Percentiles rank a stretch among this genome's conserved stretches.
phyloP scores from a whole-genome alignment of 371 early-diverging fungal species.

The Apophysomyces variabilis region DNA sequence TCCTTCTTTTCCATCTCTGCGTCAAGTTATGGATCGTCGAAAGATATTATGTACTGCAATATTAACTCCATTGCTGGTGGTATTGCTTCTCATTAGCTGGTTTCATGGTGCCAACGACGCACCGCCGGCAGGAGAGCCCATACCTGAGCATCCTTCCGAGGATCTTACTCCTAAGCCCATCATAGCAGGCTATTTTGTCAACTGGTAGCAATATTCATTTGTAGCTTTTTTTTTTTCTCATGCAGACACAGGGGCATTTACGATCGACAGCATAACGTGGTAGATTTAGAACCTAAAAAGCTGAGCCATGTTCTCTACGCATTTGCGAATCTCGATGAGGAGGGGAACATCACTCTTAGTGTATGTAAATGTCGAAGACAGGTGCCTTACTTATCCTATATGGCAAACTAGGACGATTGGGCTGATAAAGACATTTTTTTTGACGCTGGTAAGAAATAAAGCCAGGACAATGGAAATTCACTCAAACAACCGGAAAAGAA shows the following conservation, averaged over 20 bases:
- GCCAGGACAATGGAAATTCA: background rate
- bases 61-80: conserved; percentile 32
- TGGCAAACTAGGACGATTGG: conserved; percentile 40
- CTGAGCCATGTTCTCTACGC: conserved; percentile 86
- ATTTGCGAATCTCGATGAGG: conserved; percentile 79
- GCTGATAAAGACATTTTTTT: conserved; percentile 49
- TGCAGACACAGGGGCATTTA: conserved; percentile 68
- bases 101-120: conserved; percentile 21
- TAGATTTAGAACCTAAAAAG: conserved; percentile 62
- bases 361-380: conserved; percentile 27
- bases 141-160: conserved; percentile 10
- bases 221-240: background rate
- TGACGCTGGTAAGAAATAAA: conserved; percentile 26
- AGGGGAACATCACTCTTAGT: conserved; percentile 66
- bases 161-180: conserved; percentile 22
- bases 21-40: background rate
- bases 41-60: background rate
- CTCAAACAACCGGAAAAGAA: conserved; percentile 5
- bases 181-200: conserved; percentile 43
- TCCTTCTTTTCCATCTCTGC: background rate
- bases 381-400: background rate
- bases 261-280: conserved; percentile 64
- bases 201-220: conserved; percentile 27
- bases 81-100: conserved; percentile 38
- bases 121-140: conserved; percentile 15